Percentiles rank a stretch among this genome's conserved stretches.
phyloP scores from a whole-genome alignment of 768 basidiomycete genomes.

The Xanthoconium stramineum region DNA sequence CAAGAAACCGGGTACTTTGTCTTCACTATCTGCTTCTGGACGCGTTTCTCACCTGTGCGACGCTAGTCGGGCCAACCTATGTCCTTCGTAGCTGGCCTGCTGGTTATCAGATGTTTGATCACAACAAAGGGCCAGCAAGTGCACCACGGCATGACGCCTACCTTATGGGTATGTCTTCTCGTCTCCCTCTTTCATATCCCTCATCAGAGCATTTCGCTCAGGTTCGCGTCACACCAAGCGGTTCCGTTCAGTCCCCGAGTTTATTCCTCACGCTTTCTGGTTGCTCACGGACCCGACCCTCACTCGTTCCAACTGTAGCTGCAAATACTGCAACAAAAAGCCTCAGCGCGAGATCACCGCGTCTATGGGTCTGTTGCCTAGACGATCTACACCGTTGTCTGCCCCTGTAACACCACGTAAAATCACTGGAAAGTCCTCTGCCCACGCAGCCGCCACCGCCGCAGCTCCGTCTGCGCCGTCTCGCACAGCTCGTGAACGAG shows the following conservation, averaged over 20 bases:
- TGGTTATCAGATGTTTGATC: conserved; percentile 70
- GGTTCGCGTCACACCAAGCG: conserved; percentile 43
- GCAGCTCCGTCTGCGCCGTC: conserved; percentile 19
- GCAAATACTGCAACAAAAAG: conserved; percentile 75
- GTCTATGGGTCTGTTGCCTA: conserved; percentile 44
- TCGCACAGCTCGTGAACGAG: conserved; percentile 21
- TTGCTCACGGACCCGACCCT: conserved; percentile 53
- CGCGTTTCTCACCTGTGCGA: not conserved
- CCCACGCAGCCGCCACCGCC: not conserved
- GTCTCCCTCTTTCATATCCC: not conserved
- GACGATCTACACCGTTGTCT: conserved; percentile 34
- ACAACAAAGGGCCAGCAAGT: conserved; percentile 58
- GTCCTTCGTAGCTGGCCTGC: conserved; percentile 63
- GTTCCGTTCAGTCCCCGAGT: conserved; percentile 84
- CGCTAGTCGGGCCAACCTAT: conserved; percentile 45
- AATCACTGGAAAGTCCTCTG: conserved; percentile 10
- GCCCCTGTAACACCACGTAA: conserved; percentile 20
- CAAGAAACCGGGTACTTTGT: conserved; percentile 45
- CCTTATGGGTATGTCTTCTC: conserved; percentile 56
- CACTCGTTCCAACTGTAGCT: conserved; percentile 53
- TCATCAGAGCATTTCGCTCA: conserved; percentile 11
- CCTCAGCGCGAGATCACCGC: conserved; percentile 69
- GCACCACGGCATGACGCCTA: conserved; percentile 73
- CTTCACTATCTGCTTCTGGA: not conserved
- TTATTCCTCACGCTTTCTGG: conserved; percentile 83